phyloP scores from a whole-genome alignment of 2,329 filamentous ascomycete species.

The Cercospora sp. region DNA sequence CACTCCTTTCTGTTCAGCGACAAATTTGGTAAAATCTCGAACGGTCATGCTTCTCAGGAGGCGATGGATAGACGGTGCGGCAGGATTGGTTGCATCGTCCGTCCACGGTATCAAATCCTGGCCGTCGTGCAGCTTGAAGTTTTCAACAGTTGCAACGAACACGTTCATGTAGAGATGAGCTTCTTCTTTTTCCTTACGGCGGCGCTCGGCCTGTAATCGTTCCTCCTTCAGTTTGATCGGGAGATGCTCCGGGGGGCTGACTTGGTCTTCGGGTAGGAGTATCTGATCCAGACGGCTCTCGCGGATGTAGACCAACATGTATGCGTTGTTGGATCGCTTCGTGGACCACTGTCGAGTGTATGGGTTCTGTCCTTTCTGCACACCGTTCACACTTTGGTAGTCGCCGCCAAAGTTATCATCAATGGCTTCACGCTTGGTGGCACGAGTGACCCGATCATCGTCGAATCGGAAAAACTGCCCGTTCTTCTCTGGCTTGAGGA shows the following conservation, averaged over 20 bases:
- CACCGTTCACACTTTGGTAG: constrained; percentile 57
- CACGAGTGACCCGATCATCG: constrained; percentile 94
- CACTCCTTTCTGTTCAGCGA: constrained; percentile 69
- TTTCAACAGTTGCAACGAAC: constrained; percentile 76
- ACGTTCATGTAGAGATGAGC: constrained; percentile 89
- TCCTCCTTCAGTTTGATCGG: constrained; percentile 80
- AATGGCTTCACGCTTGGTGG: constrained; percentile 84
- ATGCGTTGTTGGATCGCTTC: constrained; percentile 79
- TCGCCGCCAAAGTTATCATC: constrained; percentile 97
- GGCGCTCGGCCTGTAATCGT: constrained; percentile 70
- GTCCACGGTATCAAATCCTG: constrained; percentile 73
- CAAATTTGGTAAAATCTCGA: constrained; percentile 67
- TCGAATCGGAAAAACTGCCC: constrained; percentile 97
- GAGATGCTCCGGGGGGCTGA: constrained; percentile 80
- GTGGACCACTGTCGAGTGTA: constrained; percentile 65
- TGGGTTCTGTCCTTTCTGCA: constrained; percentile 61
- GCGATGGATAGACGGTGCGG: constrained; percentile 71
- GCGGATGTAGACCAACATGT: constrained; percentile 98
- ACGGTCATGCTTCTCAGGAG: constrained; percentile 75
- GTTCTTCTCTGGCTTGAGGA: constrained; percentile 88
- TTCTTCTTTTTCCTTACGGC: constrained; percentile 86
- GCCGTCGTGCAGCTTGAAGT: constrained; percentile 77
- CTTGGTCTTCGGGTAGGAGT: constrained; percentile 70
- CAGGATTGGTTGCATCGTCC: constrained; percentile 60
- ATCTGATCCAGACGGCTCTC: constrained; percentile 82